A percentile compares a stretch with the other conserved stretches of the same genome.
Evolutionary conservation across 1,139 yeast species (phyloP).

Genomic region (Yamadazyma blattariae): DNA sequence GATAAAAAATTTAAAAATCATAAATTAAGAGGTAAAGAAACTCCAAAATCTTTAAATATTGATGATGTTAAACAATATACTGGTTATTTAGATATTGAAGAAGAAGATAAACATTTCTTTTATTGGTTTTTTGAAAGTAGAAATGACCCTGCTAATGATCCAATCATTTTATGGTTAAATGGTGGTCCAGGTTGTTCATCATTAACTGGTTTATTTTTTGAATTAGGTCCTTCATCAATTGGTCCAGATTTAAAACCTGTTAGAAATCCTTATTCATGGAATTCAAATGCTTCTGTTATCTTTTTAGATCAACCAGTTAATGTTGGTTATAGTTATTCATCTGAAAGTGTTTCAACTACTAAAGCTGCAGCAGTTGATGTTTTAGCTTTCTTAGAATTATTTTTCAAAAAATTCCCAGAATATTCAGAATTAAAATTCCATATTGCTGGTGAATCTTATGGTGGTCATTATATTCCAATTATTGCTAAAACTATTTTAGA

Average conservation of each 20-base stretch:
- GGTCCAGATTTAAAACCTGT: conserved; percentile 34
- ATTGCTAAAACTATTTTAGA: conserved; percentile 84
- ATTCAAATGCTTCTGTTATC: conserved; percentile 42
- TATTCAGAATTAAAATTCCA: conserved; percentile 74
- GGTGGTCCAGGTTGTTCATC: conserved; percentile 50
- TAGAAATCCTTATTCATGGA: conserved; percentile 42
- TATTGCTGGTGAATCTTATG: conserved; percentile 98
- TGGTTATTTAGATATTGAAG: conserved; percentile 84
- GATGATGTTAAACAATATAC: conserved; percentile 81
- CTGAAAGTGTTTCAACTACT: conserved; percentile 61
- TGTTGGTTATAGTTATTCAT: conserved; percentile 81
- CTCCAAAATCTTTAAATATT: conserved; percentile 63
- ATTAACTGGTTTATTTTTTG: conserved; percentile 42
- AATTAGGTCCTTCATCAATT: conserved; percentile 42
- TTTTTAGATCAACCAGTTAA: conserved; percentile 49
- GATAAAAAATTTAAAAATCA: conserved; percentile 50
- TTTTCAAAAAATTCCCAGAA: conserved; percentile 89
- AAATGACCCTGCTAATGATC: conserved; percentile 44
- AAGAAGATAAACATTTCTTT: conserved; percentile 73
- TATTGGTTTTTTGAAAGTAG: conserved; percentile 46
- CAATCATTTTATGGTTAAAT: conserved; percentile 44
- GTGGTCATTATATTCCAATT: conserved; percentile 95
- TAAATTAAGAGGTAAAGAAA: conserved; percentile 58
- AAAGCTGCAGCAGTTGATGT: conserved; percentile 92
- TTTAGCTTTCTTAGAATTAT: conserved; percentile 84